Conservation (phyloP, 257 asterid species). For the Nicotiana tomentosiformis region DNA sequence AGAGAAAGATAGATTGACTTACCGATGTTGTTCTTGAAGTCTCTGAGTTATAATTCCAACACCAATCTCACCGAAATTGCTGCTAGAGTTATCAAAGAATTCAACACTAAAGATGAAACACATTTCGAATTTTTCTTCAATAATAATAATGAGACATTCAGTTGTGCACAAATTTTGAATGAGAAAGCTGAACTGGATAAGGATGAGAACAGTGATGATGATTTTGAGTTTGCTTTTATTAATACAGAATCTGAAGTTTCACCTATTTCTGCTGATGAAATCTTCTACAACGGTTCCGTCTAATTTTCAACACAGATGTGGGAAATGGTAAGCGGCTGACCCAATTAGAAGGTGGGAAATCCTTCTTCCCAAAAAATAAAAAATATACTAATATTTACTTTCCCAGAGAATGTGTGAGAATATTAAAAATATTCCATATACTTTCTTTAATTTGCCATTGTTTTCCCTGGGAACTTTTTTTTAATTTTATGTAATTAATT, state of each 20-base stretch:
- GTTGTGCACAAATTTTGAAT: no score
- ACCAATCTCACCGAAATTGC: constrained; percentile 24
- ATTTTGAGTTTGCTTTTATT: constrained; percentile 28
- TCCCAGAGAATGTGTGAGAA: no score
- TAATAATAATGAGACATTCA: background rate
- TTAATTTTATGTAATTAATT: no score
- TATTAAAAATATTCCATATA: no score
- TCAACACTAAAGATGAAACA: background rate
- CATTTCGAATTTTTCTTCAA: background rate
- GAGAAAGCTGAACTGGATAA: background rate
- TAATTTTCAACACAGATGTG: constrained; percentile 33
- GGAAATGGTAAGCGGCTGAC: no score
- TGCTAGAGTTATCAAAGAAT: constrained; percentile 29
- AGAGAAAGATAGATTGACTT: no score
- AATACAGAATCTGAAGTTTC: constrained; percentile 1
- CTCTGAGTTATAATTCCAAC: constrained; percentile 26
- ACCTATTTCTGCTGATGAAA: constrained; percentile 41
- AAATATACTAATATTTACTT: no score
- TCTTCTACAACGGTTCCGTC: constrained; percentile 65
- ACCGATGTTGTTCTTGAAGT: background rate
- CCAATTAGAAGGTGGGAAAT: no score
- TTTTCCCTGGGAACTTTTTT: no score
- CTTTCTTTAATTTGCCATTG: no score
- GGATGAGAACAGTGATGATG: background rate
- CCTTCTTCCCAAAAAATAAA: no score